Evolutionary conservation across 768 basidiomycete species (phyloP).

Genomic region (Zangia roseola): DNA sequence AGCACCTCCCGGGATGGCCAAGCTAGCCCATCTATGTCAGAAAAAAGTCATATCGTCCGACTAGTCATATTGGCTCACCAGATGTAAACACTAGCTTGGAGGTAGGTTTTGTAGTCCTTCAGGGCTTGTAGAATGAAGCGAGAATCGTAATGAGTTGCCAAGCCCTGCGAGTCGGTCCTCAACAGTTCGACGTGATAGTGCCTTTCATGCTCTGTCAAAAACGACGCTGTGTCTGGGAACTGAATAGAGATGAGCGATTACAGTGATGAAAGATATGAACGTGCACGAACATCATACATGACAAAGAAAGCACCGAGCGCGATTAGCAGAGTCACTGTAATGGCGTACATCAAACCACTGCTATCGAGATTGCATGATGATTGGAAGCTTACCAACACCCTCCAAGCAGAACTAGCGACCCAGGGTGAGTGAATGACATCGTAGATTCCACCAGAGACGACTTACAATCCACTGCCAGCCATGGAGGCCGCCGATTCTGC

Average conservation of each 20-base stretch:
- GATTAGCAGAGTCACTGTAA: slow-evolving; percentile 13
- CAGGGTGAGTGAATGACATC: not conserved
- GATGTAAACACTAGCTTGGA: slow-evolving; percentile 34
- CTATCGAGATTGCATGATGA: not conserved
- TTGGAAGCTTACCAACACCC: slow-evolving; percentile 8
- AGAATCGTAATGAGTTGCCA: slow-evolving; percentile 41
- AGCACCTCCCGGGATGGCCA: slow-evolving; percentile 42
- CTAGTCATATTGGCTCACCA: slow-evolving; percentile 26
- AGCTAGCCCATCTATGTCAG: slow-evolving; percentile 12
- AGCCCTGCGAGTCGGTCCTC: slow-evolving; percentile 39
- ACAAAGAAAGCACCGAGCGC: slow-evolving; percentile 37
- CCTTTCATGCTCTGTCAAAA: slow-evolving; percentile 43
- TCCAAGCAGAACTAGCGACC: slow-evolving; percentile 23
- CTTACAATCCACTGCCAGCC: slow-evolving; percentile 32
- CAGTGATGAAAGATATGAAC: not conserved
- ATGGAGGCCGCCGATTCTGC: slow-evolving; percentile 16
- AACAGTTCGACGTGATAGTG: slow-evolving; percentile 37
- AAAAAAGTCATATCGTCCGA: too few relatives aligned
- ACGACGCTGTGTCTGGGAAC: slow-evolving; percentile 56
- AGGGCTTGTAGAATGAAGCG: slow-evolving; percentile 47
- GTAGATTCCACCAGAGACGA: not conserved
- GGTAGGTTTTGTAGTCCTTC: slow-evolving; percentile 38
- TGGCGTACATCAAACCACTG: not conserved
- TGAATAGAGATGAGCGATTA: slow-evolving; percentile 8
- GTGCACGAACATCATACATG: slow-evolving; percentile 45